Percentiles rank a stretch among this genome's conserved stretches.
phyloP scores from a whole-genome alignment of 352 stramenopile species.

The Elongisporangium prolatum region DNA sequence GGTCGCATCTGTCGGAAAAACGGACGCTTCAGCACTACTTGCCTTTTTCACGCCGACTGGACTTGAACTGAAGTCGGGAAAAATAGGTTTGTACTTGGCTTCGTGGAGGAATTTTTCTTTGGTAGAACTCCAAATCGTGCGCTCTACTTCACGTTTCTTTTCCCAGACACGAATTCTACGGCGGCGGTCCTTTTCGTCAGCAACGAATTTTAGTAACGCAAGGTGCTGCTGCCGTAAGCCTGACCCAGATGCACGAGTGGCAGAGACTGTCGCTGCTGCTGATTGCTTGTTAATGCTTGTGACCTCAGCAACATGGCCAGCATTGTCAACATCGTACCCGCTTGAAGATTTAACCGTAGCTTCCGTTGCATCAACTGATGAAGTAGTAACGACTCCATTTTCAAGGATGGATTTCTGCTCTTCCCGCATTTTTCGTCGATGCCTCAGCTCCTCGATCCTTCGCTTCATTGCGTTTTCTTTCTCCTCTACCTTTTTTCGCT shows the following conservation, averaged over 20 bases:
- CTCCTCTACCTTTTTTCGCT: conserved; percentile 60
- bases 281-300: conserved; percentile 11
- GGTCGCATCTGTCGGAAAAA: conserved; percentile 32
- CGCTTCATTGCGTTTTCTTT: conserved; percentile 73
- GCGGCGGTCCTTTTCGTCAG: conserved; percentile 57
- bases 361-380: conserved; percentile 16
- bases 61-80: neutral
- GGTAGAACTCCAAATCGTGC: conserved; percentile 46
- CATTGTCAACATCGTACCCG: conserved; percentile 2
- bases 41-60: conserved; percentile 6
- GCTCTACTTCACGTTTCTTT: conserved; percentile 44
- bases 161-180: conserved; percentile 52
- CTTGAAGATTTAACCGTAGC: conserved; percentile 9
- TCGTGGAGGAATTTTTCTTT: conserved; percentile 31
- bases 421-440: conserved; percentile 60
- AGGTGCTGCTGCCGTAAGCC: conserved; percentile 41
- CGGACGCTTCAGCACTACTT: conserved; percentile 3
- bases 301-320: conserved; percentile 1
- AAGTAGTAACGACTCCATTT: conserved; percentile 62
- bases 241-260: conserved; percentile 4
- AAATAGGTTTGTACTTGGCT: neutral
- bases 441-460: conserved; percentile 61
- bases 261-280: conserved; percentile 1
- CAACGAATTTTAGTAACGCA: conserved; percentile 63
- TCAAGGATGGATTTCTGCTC: conserved; percentile 70